A percentile compares a stretch with the other conserved stretches of the same genome.
phyloP scores from a whole-genome alignment of 768 basidiomycete genomes.

The Lyophyllum shimeji region DNA sequence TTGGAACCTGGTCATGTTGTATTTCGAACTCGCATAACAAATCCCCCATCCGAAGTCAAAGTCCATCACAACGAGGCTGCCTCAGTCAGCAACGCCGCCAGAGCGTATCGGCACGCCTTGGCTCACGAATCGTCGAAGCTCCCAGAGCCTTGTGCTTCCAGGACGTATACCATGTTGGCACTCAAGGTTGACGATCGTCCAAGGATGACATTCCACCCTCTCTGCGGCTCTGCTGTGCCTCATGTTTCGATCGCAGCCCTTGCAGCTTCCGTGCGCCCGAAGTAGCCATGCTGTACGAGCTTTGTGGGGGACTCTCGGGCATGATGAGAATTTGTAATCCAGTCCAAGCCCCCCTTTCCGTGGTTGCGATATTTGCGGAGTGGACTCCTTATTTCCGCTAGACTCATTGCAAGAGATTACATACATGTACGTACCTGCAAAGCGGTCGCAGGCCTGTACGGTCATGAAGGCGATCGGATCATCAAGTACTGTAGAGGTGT shows the following conservation, averaged over 20 bases:
- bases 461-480: background rate
- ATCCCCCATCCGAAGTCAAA: slow-evolving; percentile 3
- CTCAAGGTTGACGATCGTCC: background rate
- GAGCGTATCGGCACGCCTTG: background rate
- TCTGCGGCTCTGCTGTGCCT: background rate
- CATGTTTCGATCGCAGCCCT: background rate
- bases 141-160: background rate
- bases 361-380: background rate
- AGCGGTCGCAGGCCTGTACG: background rate
- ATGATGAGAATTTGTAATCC: background rate
- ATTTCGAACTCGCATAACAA: slow-evolving; percentile 5
- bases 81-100: background rate
- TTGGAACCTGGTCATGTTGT: slow-evolving; percentile 6
- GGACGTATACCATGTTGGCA: background rate
- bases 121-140: background rate
- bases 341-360: background rate
- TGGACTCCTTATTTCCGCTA: background rate
- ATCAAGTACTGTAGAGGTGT: background rate
- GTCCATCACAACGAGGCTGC: slow-evolving; percentile 11
- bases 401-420: background rate
- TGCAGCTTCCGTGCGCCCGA: background rate
- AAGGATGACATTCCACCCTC: background rate
- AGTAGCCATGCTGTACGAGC: background rate
- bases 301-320: background rate
- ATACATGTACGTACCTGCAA: background rate